Evolutionary conservation across 805 yeast species (phyloP).

Genomic region (Blastobotrys muscicola): DNA sequence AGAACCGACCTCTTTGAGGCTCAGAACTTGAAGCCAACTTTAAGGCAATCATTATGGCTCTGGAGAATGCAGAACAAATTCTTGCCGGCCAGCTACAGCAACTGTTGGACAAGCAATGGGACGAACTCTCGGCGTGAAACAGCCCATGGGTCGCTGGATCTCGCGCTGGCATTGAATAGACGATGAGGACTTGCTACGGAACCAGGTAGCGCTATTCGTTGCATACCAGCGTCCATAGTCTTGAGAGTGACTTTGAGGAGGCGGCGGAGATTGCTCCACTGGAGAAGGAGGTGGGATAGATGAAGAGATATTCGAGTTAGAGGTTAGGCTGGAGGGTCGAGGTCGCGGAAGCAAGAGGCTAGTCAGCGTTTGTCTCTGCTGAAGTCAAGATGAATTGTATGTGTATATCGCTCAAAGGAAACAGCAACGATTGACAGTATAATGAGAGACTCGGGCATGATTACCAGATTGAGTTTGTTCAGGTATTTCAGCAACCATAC

Average conservation of each 20-base stretch:
- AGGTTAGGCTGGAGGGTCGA: constrained; percentile 7
- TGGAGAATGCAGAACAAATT: no score
- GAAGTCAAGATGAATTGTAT: no score
- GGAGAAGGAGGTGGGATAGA: constrained; percentile 8
- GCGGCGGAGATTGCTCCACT: constrained; percentile 7
- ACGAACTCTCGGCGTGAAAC: constrained; percentile 8
- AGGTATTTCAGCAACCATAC: no score
- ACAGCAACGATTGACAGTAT: no score
- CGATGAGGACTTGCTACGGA: constrained; percentile 10
- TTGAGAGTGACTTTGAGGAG: constrained; percentile 2
- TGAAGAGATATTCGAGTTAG: constrained; percentile 14
- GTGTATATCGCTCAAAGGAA: no score
- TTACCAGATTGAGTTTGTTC: no score
- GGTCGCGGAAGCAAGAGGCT: constrained; percentile 7
- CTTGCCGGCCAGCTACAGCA: constrained; percentile 9
- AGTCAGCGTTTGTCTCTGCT: not conserved
- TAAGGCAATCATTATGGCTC: no score
- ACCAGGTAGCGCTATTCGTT: constrained; percentile 8
- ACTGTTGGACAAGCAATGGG: constrained; percentile 15
- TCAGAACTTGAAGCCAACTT: no score
- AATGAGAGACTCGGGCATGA: no score
- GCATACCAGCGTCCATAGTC: constrained; percentile 1
- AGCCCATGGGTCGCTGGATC: constrained; percentile 9
- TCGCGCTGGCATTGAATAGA: constrained; percentile 10
- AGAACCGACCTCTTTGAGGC: no score